phyloP scores from a whole-genome alignment of 768 basidiomycete genomes.

The Phaeotremella skinneri region DNA sequence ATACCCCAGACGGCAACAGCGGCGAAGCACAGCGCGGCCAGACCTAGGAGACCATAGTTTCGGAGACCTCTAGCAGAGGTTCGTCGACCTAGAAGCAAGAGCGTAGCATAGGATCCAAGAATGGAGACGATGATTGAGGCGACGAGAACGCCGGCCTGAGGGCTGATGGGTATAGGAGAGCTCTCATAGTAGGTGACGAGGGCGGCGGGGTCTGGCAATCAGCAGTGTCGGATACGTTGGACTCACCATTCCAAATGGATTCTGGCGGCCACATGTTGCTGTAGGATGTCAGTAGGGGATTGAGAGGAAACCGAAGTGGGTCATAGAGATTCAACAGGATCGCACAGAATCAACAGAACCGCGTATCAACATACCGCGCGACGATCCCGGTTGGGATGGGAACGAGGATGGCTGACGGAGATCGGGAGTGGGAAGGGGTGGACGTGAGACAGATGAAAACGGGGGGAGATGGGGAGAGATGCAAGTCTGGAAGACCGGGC shows the following conservation, averaged over 20 bases:
- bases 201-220: constrained; percentile 40
- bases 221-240: too few species aligned
- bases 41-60: constrained; percentile 40
- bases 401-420: background rate
- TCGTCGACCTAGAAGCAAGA: constrained; percentile 48
- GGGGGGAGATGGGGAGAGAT: background rate
- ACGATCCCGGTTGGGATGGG: too few species aligned
- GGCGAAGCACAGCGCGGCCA: constrained; percentile 47
- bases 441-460: background rate
- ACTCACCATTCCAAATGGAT: constrained; percentile 45
- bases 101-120: constrained; percentile 52
- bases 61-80: constrained; percentile 43
- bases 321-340: too few species aligned
- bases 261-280: constrained; percentile 34
- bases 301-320: too few species aligned
- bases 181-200: constrained; percentile 43
- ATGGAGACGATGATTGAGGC: constrained; percentile 52
- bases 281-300: background rate
- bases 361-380: too few species aligned
- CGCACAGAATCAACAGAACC: too few species aligned
- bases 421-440: background rate
- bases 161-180: constrained; percentile 41
- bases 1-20: constrained; percentile 51
- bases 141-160: constrained; percentile 47
- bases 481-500: too few species aligned